Percentiles rank a stretch among this genome's conserved stretches.
phyloP scores from a whole-genome alignment of 140 eudicot species.

The Erigeron philadelphicus region DNA sequence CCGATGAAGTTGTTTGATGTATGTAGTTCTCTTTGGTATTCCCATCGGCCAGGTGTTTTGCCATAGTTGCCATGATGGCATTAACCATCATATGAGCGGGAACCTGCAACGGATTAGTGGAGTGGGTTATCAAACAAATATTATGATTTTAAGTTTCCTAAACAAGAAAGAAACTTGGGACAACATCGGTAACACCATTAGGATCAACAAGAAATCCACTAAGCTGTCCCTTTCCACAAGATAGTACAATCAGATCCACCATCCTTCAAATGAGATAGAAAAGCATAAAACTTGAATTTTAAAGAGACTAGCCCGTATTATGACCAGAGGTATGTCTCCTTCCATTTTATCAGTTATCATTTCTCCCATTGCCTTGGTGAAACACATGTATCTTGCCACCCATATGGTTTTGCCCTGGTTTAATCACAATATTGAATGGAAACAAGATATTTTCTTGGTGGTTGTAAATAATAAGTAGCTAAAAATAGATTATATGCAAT shows the following conservation, averaged over 20 bases:
- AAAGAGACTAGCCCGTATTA: neutral
- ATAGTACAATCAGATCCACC: conserved; percentile 99
- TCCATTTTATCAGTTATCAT: conserved; percentile 86
- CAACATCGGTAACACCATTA: conserved; percentile 85
- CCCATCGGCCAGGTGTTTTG: too few species aligned
- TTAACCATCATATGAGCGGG: conserved; percentile 98
- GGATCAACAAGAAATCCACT: conserved; percentile 85
- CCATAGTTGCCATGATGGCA: conserved; percentile 78
- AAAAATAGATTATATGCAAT: too few species aligned
- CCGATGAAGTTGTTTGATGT: conserved; percentile 87
- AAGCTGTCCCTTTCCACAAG: conserved; percentile 86
- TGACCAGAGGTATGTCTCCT: conserved; percentile 55
- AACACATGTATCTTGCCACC: conserved; percentile 97
- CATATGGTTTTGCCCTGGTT: conserved; percentile 69
- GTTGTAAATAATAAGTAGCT: neutral
- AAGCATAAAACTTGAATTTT: conserved; percentile 13
- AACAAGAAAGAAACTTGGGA: conserved; percentile 26
- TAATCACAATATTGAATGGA: neutral
- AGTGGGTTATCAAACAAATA: conserved; percentile 5
- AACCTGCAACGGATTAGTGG: conserved; percentile 39
- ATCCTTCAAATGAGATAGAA: conserved; percentile 44
- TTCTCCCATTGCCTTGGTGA: conserved; percentile 99
- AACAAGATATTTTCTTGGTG: neutral
- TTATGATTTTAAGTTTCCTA: neutral
- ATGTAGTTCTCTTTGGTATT: conserved; percentile 49